phyloP scores from a whole-genome alignment of 2,329 filamentous ascomycete genomes.

The Tolypocladium inflatum region DNA sequence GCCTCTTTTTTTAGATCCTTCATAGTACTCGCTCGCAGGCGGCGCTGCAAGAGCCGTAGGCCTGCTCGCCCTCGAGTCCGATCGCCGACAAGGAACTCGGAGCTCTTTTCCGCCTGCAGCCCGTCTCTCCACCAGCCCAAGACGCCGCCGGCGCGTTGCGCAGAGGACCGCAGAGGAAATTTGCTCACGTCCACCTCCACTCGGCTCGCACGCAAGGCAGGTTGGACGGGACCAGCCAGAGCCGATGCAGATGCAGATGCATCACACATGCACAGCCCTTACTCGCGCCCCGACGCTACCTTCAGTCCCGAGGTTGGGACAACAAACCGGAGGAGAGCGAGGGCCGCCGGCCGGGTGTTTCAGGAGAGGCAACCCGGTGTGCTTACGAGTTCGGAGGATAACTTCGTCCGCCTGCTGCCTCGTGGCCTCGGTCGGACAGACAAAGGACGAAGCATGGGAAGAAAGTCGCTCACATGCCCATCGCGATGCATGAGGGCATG shows the following conservation, averaged over 20 bases:
- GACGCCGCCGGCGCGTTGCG: not conserved
- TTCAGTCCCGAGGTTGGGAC: not conserved
- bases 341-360: not conserved
- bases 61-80: not conserved
- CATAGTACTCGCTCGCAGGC: not conserved
- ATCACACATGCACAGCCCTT: not conserved
- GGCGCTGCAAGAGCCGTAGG: not conserved
- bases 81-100: not conserved
- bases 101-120: not conserved
- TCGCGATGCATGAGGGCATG: not conserved
- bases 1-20: constrained; percentile 1
- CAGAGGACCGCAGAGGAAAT: not conserved
- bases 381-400: not conserved
- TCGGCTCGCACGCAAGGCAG: not conserved
- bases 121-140: not conserved
- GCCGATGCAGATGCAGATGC: not conserved
- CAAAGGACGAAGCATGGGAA: not conserved
- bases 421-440: not conserved
- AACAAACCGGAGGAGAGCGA: not conserved
- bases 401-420: not conserved
- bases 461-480: not conserved
- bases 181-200: not conserved
- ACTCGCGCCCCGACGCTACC: not conserved
- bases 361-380: not conserved
- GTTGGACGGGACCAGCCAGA: not conserved